Base-by-base conservation (phyloP, 495 filamentous ascomycete species). In the Penicillium crystallinum region DNA sequence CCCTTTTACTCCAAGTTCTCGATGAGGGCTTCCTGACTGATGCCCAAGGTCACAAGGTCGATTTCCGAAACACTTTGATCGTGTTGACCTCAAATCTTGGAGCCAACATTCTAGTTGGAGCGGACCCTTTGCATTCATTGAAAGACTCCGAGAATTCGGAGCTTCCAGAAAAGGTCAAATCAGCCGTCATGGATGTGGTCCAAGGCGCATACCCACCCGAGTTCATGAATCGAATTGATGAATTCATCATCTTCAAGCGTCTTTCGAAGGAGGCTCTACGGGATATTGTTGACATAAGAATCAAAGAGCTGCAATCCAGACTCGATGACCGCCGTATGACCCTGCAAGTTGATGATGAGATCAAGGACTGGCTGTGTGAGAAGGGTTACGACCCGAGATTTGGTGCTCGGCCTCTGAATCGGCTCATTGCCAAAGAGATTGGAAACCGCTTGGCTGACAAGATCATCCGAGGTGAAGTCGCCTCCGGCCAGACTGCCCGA, bases 1-100 rank as follows among this genome's bases (percentile, higher is more conserved):
- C 91, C 0, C 73, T 98, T n/a, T 81, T 98, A 4, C 81, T 98
- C 1, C 93, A 97, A 58, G 93, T 97, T 1, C 81, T 98, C 0
- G 93, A 98, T 70, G 93, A 97, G 67, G 93, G 92, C 11, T 97
- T 92, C 74, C 78, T 98, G 22, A 96, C 93, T 4, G 93, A 97
- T 67, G 80, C 90, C 3, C 92, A 97, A 67, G 93, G 93, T 31
- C 93, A 96, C 71, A 95, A 91, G 61, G 83, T 98, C 41, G 93
- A 97, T 65, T 97, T 97, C 75, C 78, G 89, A 29, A 96, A 96
- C 64, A 97, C 92, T 14, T 84, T 97, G 55, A 96, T 98, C 59
- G 92, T 97, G 0, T 77, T 98, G 31, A 97, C 93, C 0, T 95
- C 90, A 23, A 98, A 98, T 66, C 83, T 98, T 34, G 91, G 60